phyloP scores from a whole-genome alignment of 306 rosid genomes.

The Inga laurina region DNA sequence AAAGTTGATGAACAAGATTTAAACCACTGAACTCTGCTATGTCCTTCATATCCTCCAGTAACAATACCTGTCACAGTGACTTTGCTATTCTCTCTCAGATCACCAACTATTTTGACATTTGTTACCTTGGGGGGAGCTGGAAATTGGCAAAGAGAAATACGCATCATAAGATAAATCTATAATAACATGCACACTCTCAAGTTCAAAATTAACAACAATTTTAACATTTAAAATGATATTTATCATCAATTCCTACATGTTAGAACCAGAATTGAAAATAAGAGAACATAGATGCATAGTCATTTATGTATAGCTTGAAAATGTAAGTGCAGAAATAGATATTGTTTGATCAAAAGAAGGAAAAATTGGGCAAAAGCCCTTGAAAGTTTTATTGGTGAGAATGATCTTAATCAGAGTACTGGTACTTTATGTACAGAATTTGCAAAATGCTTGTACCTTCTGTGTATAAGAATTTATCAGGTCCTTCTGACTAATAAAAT shows the following conservation, averaged over 20 bases:
- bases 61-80: conserved; percentile 78
- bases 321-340: conserved; percentile 4
- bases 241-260: conserved; percentile 2
- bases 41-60: conserved; percentile 93
- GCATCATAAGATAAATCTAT: conserved; percentile 20
- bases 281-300: background rate
- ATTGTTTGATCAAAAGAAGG: background rate
- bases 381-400: background rate
- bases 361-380: too few relatives aligned
- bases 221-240: background rate
- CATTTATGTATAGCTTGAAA: background rate
- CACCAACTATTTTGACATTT: conserved; percentile 75
- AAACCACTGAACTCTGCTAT: conserved; percentile 98
- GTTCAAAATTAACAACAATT: conserved; percentile 20
- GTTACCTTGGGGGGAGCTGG: conserved; percentile 96
- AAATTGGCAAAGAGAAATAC: conserved; percentile 37
- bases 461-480: too few relatives aligned
- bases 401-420: too few relatives aligned
- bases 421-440: too few relatives aligned
- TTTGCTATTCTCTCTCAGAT: conserved; percentile 82
- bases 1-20: conserved; percentile 67
- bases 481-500: too few relatives aligned
- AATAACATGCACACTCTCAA: conserved; percentile 14
- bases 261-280: conserved; percentile 16
- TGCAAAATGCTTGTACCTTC: too few relatives aligned